Evolutionary conservation across 2,329 filamentous ascomycete genomes (phyloP).

Genomic region (Sporothrix globosa): DNA sequence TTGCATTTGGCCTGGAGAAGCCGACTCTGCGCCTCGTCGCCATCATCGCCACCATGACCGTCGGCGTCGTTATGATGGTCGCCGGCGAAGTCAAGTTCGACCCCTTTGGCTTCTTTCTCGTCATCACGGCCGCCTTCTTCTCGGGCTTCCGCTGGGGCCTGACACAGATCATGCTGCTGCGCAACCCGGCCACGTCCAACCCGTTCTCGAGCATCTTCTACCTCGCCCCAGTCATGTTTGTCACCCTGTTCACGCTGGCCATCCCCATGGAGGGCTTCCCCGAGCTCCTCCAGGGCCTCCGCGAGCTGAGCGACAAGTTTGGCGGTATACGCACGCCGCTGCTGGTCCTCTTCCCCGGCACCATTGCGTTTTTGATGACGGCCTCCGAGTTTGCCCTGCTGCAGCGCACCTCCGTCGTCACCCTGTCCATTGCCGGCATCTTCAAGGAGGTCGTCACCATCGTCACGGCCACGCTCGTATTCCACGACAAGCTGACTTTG

Average conservation of each 20-base stretch:
- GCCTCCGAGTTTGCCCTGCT: conserved; percentile 93
- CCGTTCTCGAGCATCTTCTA: conserved; percentile 97
- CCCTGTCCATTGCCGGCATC: conserved; percentile 92
- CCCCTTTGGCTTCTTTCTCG: conserved; percentile 81
- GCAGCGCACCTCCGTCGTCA: conserved; percentile 93
- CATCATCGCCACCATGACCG: conserved; percentile 90
- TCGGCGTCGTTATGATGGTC: conserved; percentile 97
- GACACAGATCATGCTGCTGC: conserved; percentile 93
- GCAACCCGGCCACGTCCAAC: conserved; percentile 92
- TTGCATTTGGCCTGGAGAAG: conserved; percentile 86
- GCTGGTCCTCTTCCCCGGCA: conserved; percentile 85
- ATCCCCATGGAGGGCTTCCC: conserved; percentile 81
- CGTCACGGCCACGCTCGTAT: conserved; percentile 80
- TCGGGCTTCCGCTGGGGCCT: conserved; percentile 97
- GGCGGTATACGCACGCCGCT: conserved; percentile 67
- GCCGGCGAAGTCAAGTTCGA: conserved; percentile 92
- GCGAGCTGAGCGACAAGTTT: conserved; percentile 65
- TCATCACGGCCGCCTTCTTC: conserved; percentile 92
- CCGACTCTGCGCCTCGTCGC: conserved; percentile 82
- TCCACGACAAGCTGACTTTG: conserved; percentile 82
- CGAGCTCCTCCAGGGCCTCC: conserved; percentile 68
- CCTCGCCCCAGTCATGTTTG: conserved; percentile 95
- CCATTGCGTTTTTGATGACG: conserved; percentile 95
- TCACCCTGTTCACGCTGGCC: conserved; percentile 77
- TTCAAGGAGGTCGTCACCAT: conserved; percentile 99